phyloP scores from a whole-genome alignment of 257 asterid genomes.

The Buddleja alternifolia region DNA sequence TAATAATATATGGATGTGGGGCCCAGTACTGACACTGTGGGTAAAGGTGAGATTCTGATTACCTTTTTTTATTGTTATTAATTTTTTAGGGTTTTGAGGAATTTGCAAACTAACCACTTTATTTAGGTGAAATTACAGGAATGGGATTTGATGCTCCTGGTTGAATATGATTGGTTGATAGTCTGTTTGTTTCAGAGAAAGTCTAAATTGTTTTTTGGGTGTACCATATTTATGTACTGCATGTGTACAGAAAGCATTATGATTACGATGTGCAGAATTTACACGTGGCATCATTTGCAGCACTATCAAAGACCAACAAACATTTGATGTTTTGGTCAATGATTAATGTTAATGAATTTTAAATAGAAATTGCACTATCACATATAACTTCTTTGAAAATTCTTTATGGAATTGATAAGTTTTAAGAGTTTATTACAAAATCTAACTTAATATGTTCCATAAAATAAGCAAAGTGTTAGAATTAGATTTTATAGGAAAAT shows the following conservation, averaged over 20 bases:
- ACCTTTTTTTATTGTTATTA: background rate
- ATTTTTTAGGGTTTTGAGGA: conserved; percentile 16
- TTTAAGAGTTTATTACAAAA: too few species aligned
- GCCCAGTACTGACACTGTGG: conserved; percentile 31
- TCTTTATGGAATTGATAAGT: too few species aligned
- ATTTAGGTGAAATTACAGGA: conserved; percentile 30
- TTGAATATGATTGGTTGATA: conserved; percentile 37
- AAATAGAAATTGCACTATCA: too few species aligned
- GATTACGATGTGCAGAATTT: conserved; percentile 9
- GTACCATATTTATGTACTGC: conserved; percentile 24
- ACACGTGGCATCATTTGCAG: conserved; percentile 38
- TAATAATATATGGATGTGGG: conserved; percentile 31
- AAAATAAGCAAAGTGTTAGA: too few species aligned
- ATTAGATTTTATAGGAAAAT: too few species aligned
- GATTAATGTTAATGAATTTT: background rate
- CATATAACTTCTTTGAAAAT: too few species aligned
- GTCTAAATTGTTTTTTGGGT: conserved; percentile 30
- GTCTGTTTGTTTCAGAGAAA: conserved; percentile 28
- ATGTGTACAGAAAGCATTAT: conserved; percentile 23
- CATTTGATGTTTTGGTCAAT: conserved; percentile 31
- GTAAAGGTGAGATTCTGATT: conserved; percentile 26
- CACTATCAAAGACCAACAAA: conserved; percentile 28
- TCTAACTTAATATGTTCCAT: too few species aligned
- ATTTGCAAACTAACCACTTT: conserved; percentile 13
- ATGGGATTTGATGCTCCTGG: conserved; percentile 17